Conservation (phyloP, 2,329 filamentous ascomycete species). For the Microcera coccophila region DNA sequence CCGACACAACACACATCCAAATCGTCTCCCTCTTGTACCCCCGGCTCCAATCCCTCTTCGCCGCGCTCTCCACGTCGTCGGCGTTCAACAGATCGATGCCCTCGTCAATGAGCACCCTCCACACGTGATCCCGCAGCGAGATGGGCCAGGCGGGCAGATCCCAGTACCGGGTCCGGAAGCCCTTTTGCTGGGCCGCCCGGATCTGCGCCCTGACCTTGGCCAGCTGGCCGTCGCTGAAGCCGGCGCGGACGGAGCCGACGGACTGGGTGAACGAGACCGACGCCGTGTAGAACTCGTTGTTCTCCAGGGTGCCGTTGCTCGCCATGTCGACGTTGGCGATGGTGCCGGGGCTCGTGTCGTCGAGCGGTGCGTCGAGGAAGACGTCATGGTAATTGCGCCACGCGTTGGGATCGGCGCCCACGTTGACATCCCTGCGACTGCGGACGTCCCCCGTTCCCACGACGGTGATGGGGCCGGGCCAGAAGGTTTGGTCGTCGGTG, state of each 20-base stretch:
- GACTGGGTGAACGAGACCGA: conserved; percentile 51
- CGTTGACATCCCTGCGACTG: conserved; percentile 18
- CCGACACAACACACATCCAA: conserved; percentile 18
- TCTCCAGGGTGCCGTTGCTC: conserved; percentile 10
- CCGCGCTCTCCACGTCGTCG: conserved; percentile 51
- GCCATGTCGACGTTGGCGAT: neutral
- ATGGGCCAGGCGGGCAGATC: conserved; percentile 57
- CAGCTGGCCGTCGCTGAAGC: conserved; percentile 40
- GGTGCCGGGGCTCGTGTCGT: conserved; percentile 22
- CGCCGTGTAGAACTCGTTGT: conserved; percentile 62
- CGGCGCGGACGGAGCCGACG: conserved; percentile 44
- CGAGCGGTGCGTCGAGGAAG: conserved; percentile 63
- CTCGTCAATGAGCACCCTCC: conserved; percentile 51
- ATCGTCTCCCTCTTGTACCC: conserved; percentile 16
- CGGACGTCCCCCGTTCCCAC: conserved; percentile 59
- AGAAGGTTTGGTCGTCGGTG: conserved; percentile 24
- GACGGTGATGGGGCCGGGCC: conserved; percentile 56
- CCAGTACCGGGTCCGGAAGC: conserved; percentile 59
- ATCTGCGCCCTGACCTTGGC: conserved; percentile 42
- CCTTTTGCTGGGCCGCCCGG: conserved; percentile 44
- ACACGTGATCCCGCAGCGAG: conserved; percentile 52
- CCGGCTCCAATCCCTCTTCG: conserved; percentile 16
- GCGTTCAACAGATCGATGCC: conserved; percentile 59
- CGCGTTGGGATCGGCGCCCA: conserved; percentile 7
- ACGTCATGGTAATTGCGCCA: conserved; percentile 44